Percentiles rank a stretch among this genome's conserved stretches.
Conservation (phyloP, 1,139 yeast genomes). For the Nadsonia commutata region DNA sequence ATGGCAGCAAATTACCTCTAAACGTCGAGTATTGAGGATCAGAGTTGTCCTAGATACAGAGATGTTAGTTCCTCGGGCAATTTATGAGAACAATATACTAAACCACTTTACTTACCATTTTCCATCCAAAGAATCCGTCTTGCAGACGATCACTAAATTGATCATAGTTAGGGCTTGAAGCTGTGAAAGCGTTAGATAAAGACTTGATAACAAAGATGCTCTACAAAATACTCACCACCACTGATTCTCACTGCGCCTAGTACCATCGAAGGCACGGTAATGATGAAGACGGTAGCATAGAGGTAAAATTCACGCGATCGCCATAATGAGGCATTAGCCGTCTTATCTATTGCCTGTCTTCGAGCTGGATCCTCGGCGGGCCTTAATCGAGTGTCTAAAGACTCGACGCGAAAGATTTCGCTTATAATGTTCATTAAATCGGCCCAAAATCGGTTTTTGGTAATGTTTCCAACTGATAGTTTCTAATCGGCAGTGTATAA, state of each 20-base stretch:
- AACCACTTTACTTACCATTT: slow-evolving; percentile 15
- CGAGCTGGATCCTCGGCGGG: slow-evolving; percentile 37
- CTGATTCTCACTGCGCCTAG: slow-evolving; percentile 74
- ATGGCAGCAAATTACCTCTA: slow-evolving; percentile 57
- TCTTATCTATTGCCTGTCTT: slow-evolving; percentile 27
- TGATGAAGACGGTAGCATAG: slow-evolving; percentile 44
- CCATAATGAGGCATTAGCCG: slow-evolving; percentile 54
- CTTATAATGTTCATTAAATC: background rate
- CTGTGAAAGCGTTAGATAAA: slow-evolving; percentile 18
- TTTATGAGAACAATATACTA: background rate
- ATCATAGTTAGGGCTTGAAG: slow-evolving; percentile 61
- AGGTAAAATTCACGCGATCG: slow-evolving; percentile 53
- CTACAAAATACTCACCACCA: slow-evolving; percentile 25
- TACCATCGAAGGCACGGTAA: slow-evolving; percentile 71
- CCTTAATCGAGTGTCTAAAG: slow-evolving; percentile 58
- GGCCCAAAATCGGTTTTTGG: background rate
- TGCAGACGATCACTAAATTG: slow-evolving; percentile 53
- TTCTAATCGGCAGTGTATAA: no score
- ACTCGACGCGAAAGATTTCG: slow-evolving; percentile 29
- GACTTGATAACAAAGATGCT: no score
- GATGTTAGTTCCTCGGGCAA: background rate
- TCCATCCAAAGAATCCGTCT: slow-evolving; percentile 36
- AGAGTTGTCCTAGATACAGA: slow-evolving; percentile 41
- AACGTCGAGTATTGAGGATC: slow-evolving; percentile 83
- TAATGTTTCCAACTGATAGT: background rate